A percentile compares a stretch with the other conserved stretches of the same genome.
These are phyloP conservation scores for Lathyrus tuberosus DNA, from an alignment of 306 rosid species.

Conservation along the genomic window DNA sequence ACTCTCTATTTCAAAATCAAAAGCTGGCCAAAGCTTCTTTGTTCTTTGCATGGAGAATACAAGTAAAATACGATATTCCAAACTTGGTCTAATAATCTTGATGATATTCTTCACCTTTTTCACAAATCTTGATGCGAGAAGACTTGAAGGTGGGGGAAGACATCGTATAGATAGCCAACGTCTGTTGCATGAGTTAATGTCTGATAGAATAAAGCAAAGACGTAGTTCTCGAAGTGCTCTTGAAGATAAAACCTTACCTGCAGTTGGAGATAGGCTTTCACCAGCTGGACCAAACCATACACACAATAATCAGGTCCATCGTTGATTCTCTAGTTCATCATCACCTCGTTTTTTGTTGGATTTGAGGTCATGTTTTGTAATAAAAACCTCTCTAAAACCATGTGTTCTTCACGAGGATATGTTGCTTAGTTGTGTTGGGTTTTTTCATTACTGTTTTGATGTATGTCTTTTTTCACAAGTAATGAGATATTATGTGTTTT, in stretches of 20 bases:
- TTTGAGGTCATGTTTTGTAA: slow-evolving; percentile 11
- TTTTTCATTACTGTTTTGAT: not conserved
- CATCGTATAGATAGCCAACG: slow-evolving; percentile 34
- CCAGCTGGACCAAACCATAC: slow-evolving; percentile 49
- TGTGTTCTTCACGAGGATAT: not conserved
- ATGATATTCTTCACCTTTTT: slow-evolving; percentile 17
- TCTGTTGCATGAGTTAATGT: slow-evolving; percentile 39
- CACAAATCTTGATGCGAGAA: slow-evolving; percentile 36
- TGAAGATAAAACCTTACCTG: slow-evolving; percentile 26
- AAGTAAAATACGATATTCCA: not conserved
- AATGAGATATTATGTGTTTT: not conserved
- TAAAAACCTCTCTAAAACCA: not conserved
- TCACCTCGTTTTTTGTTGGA: not conserved
- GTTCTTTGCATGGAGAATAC: slow-evolving; percentile 31
- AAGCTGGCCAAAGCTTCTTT: not conserved
- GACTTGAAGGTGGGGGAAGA: slow-evolving; percentile 22
- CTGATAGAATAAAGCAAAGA: slow-evolving; percentile 16
- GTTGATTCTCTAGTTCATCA: not conserved
- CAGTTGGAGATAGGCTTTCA: slow-evolving; percentile 28
- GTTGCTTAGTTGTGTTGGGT: not conserved
- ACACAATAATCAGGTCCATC: slow-evolving; percentile 44
- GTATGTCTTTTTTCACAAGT: not conserved
- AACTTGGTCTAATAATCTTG: slow-evolving; percentile 30
- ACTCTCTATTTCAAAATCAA: not conserved
- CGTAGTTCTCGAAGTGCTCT: not conserved